Percentiles rank a stretch among this genome's conserved stretches.
These are phyloP conservation scores for Pseudotsuga menziesii DNA, from an alignment of 75 land plant genomes.

Conservation along the genomic window DNA sequence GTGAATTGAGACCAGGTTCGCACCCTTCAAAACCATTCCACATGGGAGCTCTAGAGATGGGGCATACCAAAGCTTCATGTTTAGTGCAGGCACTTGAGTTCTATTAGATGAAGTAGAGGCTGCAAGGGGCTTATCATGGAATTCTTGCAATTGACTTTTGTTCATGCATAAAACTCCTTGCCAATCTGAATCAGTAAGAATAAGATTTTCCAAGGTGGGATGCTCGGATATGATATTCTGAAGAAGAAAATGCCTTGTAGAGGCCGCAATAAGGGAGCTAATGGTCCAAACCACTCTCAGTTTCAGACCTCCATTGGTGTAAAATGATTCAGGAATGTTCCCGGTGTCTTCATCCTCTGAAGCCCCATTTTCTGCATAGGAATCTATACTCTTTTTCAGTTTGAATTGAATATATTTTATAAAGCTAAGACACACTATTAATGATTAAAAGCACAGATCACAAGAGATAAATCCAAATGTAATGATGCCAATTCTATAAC, in stretches of 20 bases:
- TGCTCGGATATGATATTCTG: constrained; percentile 52
- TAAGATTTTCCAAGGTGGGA: constrained; percentile 42
- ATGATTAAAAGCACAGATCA: too few relatives aligned
- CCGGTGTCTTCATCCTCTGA: too few relatives aligned
- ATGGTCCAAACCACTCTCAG: constrained; percentile 21
- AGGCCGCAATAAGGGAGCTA: constrained; percentile 65
- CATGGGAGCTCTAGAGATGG: constrained; percentile 52
- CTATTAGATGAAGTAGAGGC: constrained; percentile 49
- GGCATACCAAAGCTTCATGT: constrained; percentile 62
- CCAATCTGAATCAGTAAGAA: constrained; percentile 51
- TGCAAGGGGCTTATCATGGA: constrained; percentile 37
- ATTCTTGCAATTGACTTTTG: constrained; percentile 40
- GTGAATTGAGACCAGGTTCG: constrained; percentile 45
- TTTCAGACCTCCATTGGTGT: too few relatives aligned
- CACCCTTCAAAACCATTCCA: constrained; percentile 46
- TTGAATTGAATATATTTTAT: too few relatives aligned
- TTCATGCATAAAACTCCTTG: constrained; percentile 55
- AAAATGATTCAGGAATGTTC: too few relatives aligned
- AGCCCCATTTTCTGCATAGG: too few relatives aligned
- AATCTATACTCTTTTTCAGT: too few relatives aligned
- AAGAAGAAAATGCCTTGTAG: constrained; percentile 59
- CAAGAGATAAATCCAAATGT: too few relatives aligned
- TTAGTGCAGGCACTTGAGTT: constrained; percentile 54
- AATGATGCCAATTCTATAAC: too few relatives aligned
- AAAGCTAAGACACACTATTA: too few relatives aligned